Conservation (phyloP, 2,329 filamentous ascomycete genomes). For the Fusarium sp. region DNA sequence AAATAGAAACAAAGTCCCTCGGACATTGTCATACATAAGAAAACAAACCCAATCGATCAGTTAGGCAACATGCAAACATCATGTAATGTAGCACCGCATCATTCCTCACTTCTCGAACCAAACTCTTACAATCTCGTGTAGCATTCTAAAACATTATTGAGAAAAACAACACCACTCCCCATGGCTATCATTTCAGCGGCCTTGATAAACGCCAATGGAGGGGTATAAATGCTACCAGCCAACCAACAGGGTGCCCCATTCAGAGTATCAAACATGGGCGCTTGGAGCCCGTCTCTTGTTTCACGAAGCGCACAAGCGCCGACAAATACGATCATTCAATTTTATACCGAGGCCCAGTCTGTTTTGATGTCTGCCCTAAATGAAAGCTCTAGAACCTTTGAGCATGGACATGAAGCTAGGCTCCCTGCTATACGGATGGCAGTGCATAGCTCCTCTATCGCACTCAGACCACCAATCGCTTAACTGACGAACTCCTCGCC, state of each 20-base stretch:
- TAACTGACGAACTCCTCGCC: not conserved
- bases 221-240: conserved; percentile 18
- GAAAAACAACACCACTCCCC: conserved; percentile 16
- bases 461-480: not conserved
- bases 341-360: not conserved
- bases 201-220: conserved; percentile 1
- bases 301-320: conserved; percentile 45
- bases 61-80: not conserved
- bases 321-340: not conserved
- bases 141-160: conserved; percentile 25
- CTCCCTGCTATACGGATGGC: not conserved
- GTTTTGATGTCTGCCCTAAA: not conserved
- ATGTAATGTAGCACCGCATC: not conserved
- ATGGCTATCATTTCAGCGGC: not conserved
- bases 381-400: not conserved
- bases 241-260: conserved; percentile 36
- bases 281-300: conserved; percentile 35
- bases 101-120: conserved; percentile 23
- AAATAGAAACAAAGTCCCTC: not conserved
- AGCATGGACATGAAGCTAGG: not conserved
- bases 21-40: conserved; percentile 1
- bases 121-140: conserved; percentile 18
- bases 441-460: not conserved
- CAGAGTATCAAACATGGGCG: conserved; percentile 37
- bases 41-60: not conserved